Evolutionary conservation across 768 basidiomycete genomes (phyloP).

Genomic region (Suillus discolor): DNA sequence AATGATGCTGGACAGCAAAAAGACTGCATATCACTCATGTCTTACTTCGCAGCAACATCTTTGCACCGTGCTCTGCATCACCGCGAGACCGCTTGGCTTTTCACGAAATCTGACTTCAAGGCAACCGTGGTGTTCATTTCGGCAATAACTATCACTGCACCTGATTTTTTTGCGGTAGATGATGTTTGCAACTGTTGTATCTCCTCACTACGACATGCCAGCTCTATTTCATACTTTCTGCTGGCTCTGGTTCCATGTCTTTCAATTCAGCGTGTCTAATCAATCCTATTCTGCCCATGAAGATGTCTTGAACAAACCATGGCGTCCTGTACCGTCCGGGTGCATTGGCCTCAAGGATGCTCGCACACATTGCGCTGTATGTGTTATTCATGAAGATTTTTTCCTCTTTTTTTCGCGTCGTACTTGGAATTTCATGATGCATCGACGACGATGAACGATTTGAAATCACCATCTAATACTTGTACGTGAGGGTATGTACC

Average conservation of each 20-base stretch:
- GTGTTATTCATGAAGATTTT: too few relatives aligned
- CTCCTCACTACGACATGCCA: not conserved
- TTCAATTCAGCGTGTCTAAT: conserved; percentile 37
- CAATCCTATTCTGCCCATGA: conserved; percentile 30
- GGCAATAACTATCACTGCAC: not conserved
- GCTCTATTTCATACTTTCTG: conserved; percentile 8
- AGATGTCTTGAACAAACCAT: conserved; percentile 37
- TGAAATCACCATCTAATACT: not conserved
- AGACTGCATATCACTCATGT: not conserved
- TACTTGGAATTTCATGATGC: not conserved
- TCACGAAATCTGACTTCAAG: conserved; percentile 38
- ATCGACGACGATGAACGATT: not conserved
- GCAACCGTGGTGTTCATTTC: conserved; percentile 33
- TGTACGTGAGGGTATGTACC: not conserved
- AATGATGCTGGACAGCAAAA: not conserved
- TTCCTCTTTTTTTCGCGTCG: not conserved
- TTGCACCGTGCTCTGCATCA: conserved; percentile 2
- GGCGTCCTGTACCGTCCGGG: conserved; percentile 40
- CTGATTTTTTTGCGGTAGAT: conserved; percentile 11
- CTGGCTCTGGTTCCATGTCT: conserved; percentile 37
- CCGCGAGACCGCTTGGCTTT: conserved; percentile 34
- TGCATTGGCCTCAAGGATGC: conserved; percentile 28
- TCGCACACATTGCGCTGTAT: conserved; percentile 34
- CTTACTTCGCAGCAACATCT: not conserved
- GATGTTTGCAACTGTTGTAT: conserved; percentile 10